Base-by-base conservation (phyloP, 306 rosid genomes). In the Lupinus albus region DNA sequence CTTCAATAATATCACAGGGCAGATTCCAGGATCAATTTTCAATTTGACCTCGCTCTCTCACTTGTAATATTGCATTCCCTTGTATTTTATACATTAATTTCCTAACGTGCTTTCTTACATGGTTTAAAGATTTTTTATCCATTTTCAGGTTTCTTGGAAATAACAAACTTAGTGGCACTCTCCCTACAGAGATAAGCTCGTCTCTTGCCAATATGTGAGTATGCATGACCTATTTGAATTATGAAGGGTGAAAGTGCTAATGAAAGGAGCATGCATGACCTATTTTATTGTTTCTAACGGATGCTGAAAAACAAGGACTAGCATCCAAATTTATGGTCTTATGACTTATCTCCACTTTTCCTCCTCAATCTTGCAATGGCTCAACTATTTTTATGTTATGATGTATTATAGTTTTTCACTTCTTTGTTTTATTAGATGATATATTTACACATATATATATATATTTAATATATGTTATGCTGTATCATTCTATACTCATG, bases 1-100 rank as follows among this genome's bases (percentile, higher is more conserved):
- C 87, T 92, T 92, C 91, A 92, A 92, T 76, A 85, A 83, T 62
- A 64, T 92, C 62, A 74, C 72, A 3, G 92, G 95, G 56, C 81
- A 67, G 61, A 76, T 87, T 78, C 84, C 85, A 3, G 70, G 13
- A 60, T 82, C 87, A 18, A 81, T 92, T 78, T 89, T 89, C 86
- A 84, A 76, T 69, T 51, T 87, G 90, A 89, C 76, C 49, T 76
- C 50, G 1, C 91, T 92, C 16, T 1, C 76, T 9, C 4, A 7
- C 81, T 84, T 92, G 98, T 92, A 92, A 84, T 68, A 67, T 74
- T 58, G 12, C 28, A 7, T 67, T 41, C 52, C 76, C 75, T 2
- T 35, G 14, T 20, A 54, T 41, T 70, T 41, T 67, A 49, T 61
- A 11, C 11, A 53, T 68, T 46, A 61, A 61, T 53, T 16, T 71